Evolutionary conservation across 108 stramenopile genomes (phyloP).

Genomic region (Pseudonitzschia delicatissima): DNA sequence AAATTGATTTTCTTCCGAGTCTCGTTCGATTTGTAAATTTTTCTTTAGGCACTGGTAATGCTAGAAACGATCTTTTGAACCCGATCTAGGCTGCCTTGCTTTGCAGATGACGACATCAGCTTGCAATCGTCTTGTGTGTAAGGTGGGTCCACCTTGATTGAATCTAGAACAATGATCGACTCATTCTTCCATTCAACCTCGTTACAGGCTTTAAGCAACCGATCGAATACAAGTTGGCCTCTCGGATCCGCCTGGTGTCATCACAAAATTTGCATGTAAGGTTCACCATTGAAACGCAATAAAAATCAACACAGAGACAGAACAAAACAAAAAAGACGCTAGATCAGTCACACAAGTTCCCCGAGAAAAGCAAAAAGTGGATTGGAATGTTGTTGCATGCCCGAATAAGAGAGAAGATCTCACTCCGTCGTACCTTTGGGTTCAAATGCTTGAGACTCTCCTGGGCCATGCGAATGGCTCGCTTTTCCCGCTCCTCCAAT

Average conservation of each 20-base stretch:
- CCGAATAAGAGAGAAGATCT: background rate
- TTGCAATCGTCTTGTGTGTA: slow-evolving; percentile 66
- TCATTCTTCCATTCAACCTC: slow-evolving; percentile 60
- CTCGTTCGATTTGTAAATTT: too few relatives aligned
- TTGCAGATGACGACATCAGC: slow-evolving; percentile 30
- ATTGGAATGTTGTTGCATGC: background rate
- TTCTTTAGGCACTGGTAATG: background rate
- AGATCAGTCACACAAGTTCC: background rate
- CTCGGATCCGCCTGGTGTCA: slow-evolving; percentile 54
- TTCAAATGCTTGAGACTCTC: slow-evolving; percentile 78
- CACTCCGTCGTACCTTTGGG: slow-evolving; percentile 56
- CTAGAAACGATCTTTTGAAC: slow-evolving; percentile 75
- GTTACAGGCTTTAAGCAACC: slow-evolving; percentile 78
- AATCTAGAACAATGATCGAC: slow-evolving; percentile 62
- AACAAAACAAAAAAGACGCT: background rate
- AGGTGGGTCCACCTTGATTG: slow-evolving; percentile 78
- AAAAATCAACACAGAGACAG: background rate
- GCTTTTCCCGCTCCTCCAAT: slow-evolving; percentile 78
- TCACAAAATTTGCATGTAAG: background rate
- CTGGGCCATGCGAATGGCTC: slow-evolving; percentile 66
- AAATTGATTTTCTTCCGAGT: too few relatives aligned
- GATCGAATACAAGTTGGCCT: slow-evolving; percentile 81
- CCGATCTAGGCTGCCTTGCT: slow-evolving; percentile 68
- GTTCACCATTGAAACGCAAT: background rate
- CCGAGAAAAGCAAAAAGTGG: background rate